Evolutionary conservation across 108 stramenopile species (phyloP).

Genomic region (Pseudonitzschia delicatissima): DNA sequence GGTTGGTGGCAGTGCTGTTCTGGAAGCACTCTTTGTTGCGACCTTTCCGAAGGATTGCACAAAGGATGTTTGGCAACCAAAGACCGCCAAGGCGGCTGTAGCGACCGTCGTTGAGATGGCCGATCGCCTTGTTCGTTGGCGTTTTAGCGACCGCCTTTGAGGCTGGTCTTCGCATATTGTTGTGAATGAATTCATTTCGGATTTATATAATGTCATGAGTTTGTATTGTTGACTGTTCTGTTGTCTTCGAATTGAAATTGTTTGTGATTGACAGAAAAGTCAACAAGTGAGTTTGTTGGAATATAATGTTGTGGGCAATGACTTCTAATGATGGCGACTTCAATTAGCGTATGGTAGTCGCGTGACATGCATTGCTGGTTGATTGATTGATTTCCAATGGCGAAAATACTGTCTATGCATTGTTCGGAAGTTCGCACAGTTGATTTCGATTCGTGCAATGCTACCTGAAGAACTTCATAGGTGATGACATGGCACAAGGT

Average conservation of each 20-base stretch:
- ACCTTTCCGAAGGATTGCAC: background rate
- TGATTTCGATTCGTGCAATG: too few relatives aligned
- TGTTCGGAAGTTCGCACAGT: too few relatives aligned
- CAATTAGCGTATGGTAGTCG: too few relatives aligned
- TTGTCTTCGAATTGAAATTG: background rate
- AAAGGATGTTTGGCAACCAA: background rate
- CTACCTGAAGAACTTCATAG: too few relatives aligned
- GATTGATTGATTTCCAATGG: too few relatives aligned
- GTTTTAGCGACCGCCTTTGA: constrained; percentile 1
- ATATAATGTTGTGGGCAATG: background rate
- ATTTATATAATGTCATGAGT: background rate
- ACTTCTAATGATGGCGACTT: too few relatives aligned
- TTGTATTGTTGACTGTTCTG: background rate
- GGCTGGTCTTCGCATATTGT: background rate
- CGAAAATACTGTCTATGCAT: too few relatives aligned
- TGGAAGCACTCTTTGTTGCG: background rate
- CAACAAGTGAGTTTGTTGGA: background rate
- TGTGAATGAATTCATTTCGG: background rate
- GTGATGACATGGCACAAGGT: constrained; percentile 1
- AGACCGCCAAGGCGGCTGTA: background rate
- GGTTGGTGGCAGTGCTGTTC: background rate
- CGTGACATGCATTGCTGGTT: too few relatives aligned
- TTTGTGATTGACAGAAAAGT: background rate
- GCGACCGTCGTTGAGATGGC: background rate
- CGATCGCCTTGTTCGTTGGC: background rate